Percentiles rank a stretch among this genome's conserved stretches.
Evolutionary conservation across 2,329 filamentous ascomycete genomes (phyloP).

Genomic region (Aureobasidium melanogenum): DNA sequence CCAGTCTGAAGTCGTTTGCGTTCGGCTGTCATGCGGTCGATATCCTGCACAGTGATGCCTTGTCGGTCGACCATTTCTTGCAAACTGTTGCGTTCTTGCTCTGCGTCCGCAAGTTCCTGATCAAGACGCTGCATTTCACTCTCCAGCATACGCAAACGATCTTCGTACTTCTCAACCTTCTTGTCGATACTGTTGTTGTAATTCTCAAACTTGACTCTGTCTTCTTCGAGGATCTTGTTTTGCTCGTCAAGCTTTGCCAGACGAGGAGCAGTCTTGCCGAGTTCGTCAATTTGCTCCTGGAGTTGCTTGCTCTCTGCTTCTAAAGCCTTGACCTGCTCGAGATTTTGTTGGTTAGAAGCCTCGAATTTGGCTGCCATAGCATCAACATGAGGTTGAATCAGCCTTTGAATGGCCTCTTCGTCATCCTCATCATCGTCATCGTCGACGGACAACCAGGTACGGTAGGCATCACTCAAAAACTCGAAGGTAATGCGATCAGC

Average conservation of each 20-base stretch:
- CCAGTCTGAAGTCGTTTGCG: slow-evolving; percentile 86
- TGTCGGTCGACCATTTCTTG: slow-evolving; percentile 85
- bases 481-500: slow-evolving; percentile 91
- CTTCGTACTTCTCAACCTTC: slow-evolving; percentile 82
- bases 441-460: slow-evolving; percentile 84
- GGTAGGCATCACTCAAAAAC: slow-evolving; percentile 82
- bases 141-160: slow-evolving; percentile 70
- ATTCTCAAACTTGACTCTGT: slow-evolving; percentile 88
- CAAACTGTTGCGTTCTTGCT: slow-evolving; percentile 69
- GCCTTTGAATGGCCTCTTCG: slow-evolving; percentile 71
- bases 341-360: slow-evolving; percentile 71
- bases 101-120: slow-evolving; percentile 65
- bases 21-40: slow-evolving; percentile 96
- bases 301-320: slow-evolving; percentile 79
- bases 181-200: slow-evolving; percentile 81
- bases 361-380: slow-evolving; percentile 85
- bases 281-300: slow-evolving; percentile 75
- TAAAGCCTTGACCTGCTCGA: slow-evolving; percentile 72
- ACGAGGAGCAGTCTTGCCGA: slow-evolving; percentile 79
- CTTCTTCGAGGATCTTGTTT: slow-evolving; percentile 89
- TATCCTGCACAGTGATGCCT: slow-evolving; percentile 94
- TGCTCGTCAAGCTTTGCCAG: slow-evolving; percentile 77
- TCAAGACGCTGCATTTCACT: slow-evolving; percentile 75
- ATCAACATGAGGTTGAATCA: slow-evolving; percentile 75
- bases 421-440: slow-evolving; percentile 65